Percentiles rank a stretch among this genome's conserved stretches.
phyloP scores from a whole-genome alignment of 441 rosid species.

The Erysimum cheiri region DNA sequence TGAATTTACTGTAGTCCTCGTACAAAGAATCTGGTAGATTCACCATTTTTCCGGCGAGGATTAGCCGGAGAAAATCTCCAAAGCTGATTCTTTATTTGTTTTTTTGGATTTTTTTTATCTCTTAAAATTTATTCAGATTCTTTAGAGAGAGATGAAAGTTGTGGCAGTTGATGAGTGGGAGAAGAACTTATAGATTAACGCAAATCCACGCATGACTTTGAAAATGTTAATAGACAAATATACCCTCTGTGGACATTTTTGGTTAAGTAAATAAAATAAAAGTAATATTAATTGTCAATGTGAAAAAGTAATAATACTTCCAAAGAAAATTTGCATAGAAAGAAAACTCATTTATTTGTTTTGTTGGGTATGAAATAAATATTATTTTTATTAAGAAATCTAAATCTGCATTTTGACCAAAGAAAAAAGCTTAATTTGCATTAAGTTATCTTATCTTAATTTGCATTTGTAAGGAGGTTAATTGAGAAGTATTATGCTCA shows the following conservation, averaged over 20 bases:
- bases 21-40: constrained; percentile 36
- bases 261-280: background rate
- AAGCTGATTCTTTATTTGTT: background rate
- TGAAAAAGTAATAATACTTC: constrained; percentile 12
- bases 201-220: constrained; percentile 23
- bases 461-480: background rate
- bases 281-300: constrained; percentile 9
- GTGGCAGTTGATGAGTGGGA: constrained; percentile 25
- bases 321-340: constrained; percentile 19
- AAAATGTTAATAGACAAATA: background rate
- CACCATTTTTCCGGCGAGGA: background rate
- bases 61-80: background rate
- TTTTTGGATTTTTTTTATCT: background rate
- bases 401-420: constrained; percentile 24
- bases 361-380: constrained; percentile 11
- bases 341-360: constrained; percentile 9
- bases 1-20: constrained; percentile 17
- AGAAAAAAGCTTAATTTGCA: background rate
- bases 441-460: constrained; percentile 15
- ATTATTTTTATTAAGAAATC: background rate
- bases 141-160: background rate
- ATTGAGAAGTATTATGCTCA: background rate
- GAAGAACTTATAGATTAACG: constrained; percentile 8
- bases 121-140: background rate
- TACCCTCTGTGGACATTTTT: background rate